phyloP scores from a whole-genome alignment of 257 asterid genomes.

The Solanum chiquidenum region DNA sequence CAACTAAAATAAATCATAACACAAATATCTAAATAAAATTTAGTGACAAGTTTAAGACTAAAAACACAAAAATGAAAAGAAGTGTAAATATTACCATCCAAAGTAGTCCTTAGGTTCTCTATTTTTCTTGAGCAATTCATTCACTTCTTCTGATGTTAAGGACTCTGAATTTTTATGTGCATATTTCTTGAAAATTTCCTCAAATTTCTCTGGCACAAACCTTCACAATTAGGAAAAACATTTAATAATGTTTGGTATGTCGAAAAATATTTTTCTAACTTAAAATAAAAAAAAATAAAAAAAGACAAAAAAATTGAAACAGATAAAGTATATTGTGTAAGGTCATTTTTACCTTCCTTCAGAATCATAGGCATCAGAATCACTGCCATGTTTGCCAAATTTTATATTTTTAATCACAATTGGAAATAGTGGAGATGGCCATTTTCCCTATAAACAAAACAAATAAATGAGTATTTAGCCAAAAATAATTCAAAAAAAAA shows the following conservation, averaged over 20 bases:
- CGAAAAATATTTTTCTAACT: neutral
- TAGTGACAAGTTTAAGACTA: fast-evolving
- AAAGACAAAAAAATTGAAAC: neutral
- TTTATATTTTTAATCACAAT: conserved; percentile 65
- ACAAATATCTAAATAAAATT: neutral
- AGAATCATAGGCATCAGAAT: conserved; percentile 64
- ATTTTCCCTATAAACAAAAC: conserved; percentile 45
- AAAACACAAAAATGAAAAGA: neutral
- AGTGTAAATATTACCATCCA: neutral
- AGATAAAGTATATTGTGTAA: neutral
- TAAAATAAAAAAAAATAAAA: no score
- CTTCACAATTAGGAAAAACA: neutral
- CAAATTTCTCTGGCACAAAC: conserved; percentile 2
- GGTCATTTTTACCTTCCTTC: conserved; percentile 57
- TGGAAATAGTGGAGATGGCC: conserved; percentile 43
- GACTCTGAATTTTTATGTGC: neutral
- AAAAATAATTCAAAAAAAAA: neutral
- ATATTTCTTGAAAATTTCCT: neutral
- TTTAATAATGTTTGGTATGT: neutral
- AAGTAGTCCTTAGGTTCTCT: conserved; percentile 1
- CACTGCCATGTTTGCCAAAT: conserved; percentile 53
- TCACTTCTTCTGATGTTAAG: neutral
- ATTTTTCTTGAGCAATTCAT: neutral
- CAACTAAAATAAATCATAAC: fast-evolving
- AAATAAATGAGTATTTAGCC: neutral